Base-by-base conservation (phyloP, 306 rosid species). In the Cucumis cinereus region DNA sequence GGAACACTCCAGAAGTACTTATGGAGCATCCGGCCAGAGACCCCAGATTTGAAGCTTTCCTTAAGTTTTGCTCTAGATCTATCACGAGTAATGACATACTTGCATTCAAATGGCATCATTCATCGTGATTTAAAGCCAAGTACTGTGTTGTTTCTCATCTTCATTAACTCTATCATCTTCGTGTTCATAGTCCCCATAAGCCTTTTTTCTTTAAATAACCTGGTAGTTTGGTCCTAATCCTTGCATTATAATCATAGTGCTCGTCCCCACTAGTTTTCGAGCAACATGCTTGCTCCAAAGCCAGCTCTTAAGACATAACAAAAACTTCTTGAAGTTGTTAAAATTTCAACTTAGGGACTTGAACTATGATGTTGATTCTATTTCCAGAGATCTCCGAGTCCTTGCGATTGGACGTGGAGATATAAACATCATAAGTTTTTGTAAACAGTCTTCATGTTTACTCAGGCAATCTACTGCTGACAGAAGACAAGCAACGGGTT, bases 71-170 rank as follows among this genome's bases (percentile, higher is more conserved):
- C 87, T 2, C 73, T 88, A 53, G 90, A 88, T 56, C 63, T 88
- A 22, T 82, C 87, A 57, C 74, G 75, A 58, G 88, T 67, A 3
- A 83, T 88, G 90, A 81, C 82, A 75, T 84, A 70, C 75, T 63
- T 86, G 83, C 92, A 86, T 74, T 81, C 77, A 64, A 83, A 81
- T 74, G 83, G 88, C 68, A 79, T 88, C 81, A 81, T 88, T n/a
- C 88, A 88, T 77, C 82, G 89, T 10, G 90, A 88, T 47, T 73
- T 86, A 81, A 86, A 88, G 71, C 88, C 90, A 20, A 47, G 88
- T 88, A 83, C 73, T 52, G 38, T 75, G 55, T 11, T 41, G 17
- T 58, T 75, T 40, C 10, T 62, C 5, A 24, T 55, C 56, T 73
- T 14, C 47, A 61, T 40, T 63, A 47, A 2, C 40, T 19, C 43